Conservation (phyloP, 345 rosid genomes). For the Brassica rapa region DNA sequence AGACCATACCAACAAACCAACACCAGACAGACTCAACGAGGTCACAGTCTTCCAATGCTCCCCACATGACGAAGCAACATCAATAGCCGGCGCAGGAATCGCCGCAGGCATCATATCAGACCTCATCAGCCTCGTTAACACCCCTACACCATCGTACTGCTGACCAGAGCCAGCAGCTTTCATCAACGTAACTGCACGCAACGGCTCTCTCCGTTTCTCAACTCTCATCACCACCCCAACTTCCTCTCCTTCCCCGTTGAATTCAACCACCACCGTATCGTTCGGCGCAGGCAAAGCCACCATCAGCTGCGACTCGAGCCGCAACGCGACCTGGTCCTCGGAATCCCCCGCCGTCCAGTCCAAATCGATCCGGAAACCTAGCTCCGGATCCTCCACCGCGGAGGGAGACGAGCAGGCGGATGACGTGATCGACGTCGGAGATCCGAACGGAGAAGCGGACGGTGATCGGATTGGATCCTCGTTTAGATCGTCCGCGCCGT, state of each 20-base stretch:
- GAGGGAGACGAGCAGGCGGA: conserved; percentile 41
- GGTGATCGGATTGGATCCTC: conserved; percentile 55
- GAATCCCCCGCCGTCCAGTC: conserved; percentile 95
- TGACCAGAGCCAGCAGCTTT: conserved; percentile 79
- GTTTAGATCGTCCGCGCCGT: conserved; percentile 66
- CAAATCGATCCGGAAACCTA: conserved; percentile 69
- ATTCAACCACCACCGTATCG: conserved; percentile 68
- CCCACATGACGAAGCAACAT: conserved; percentile 44
- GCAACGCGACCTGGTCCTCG: conserved; percentile 87
- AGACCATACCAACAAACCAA: conserved; percentile 45
- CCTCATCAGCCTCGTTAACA: conserved; percentile 67
- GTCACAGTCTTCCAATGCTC: conserved; percentile 87
- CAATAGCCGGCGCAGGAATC: conserved; percentile 41
- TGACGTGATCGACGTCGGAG: conserved; percentile 46
- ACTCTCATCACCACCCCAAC: conserved; percentile 78
- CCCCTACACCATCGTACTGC: conserved; percentile 81
- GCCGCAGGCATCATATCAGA: conserved; percentile 55
- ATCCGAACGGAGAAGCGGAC: conserved; percentile 46
- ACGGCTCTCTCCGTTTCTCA: conserved; percentile 77
- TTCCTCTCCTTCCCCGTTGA: conserved; percentile 35
- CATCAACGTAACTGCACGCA: conserved; percentile 63
- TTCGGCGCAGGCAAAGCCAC: conserved; percentile 88
- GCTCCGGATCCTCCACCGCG: conserved; percentile 60
- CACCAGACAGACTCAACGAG: conserved; percentile 66
- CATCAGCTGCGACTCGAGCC: conserved; percentile 89